Percentiles rank a stretch among this genome's conserved stretches.
phyloP scores from a whole-genome alignment of 1,139 yeast species.

The Arxiozyma slooffiae region DNA sequence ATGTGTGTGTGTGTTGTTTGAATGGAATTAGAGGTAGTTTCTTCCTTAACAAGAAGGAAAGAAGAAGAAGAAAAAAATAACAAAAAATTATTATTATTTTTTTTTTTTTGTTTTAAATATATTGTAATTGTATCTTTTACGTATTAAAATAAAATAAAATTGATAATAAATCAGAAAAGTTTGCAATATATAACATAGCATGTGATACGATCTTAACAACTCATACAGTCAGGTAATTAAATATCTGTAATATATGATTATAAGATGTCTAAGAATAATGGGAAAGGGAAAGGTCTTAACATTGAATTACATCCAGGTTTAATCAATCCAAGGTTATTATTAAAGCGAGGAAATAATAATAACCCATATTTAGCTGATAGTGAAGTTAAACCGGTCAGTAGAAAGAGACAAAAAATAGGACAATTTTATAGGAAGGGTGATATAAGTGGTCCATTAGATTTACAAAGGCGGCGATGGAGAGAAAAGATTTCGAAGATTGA shows the following conservation, averaged over 20 bases:
- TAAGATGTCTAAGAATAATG: not conserved
- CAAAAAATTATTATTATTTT: too few species aligned
- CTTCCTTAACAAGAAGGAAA: too few species aligned
- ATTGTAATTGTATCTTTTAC: too few species aligned
- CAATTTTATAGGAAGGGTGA: constrained; percentile 22
- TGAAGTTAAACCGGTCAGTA: not conserved
- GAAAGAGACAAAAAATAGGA: constrained; percentile 10
- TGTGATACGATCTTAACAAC: too few species aligned
- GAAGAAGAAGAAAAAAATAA: too few species aligned
- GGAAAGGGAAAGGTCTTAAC: constrained; percentile 18
- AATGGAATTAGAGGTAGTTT: too few species aligned
- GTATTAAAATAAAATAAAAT: too few species aligned
- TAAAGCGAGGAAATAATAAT: constrained; percentile 14
- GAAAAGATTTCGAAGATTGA: constrained; percentile 10
- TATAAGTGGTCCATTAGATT: constrained; percentile 6
- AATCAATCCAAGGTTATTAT: not conserved
- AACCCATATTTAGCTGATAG: constrained; percentile 24
- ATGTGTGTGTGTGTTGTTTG: too few species aligned
- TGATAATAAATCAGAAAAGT: too few species aligned
- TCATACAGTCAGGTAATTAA: not conserved
- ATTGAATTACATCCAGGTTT: constrained; percentile 27
- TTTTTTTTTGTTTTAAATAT: too few species aligned
- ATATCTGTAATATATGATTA: not conserved
- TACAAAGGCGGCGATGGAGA: not conserved
- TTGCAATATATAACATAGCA: too few species aligned